Evolutionary conservation across 495 filamentous ascomycete genomes (phyloP), one percentile per base, ranked within the genome.

Genomic region (Neurospora sp.): DNA sequence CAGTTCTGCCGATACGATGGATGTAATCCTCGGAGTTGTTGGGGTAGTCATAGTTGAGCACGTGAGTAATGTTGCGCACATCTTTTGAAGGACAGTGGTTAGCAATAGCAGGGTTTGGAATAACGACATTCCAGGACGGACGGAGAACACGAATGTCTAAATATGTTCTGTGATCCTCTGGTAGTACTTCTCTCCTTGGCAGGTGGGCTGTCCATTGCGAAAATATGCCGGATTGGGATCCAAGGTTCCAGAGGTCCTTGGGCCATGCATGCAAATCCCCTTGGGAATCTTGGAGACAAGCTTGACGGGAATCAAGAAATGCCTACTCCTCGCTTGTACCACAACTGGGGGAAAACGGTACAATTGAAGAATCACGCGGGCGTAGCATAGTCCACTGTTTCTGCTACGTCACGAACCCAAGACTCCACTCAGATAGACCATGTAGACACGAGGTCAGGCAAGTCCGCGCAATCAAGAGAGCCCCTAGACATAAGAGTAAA

Each of bases 21-120:
- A 99, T 95, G 79, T 99, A 99, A 83, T 98, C 95, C 85, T 99
- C 96, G 83, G 96, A 98, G 87, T 99, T 99, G 88, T 98, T 98
- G 81, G 96, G 96, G 82, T 97, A 97, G 84, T 99, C 96, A 92
- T 98, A 98, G 91, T 99, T 99, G 85, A 99, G 88, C 86, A 99
- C 96, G 86, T 99, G 96, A 83, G 95, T 98, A 85, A 99, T 99
- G 88, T 99, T 95, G 84, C 94, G 94, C 88, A 99, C 96, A 91
- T 99, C 96, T 99, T 97, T 65, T 90, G 81, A 78, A 76, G 79
- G 72, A 71, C 77, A 83, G 82, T 88, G 85, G 93, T 98, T 97
- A 98, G 95, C 93, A 88, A 86, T 77, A 74, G 78, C 79, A 82
- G 84, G 82, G 77, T 80, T 76, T 75, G 80, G 82, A 80, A 83